phyloP scores from a whole-genome alignment of 257 asterid species.

The Leptodermis oblonga region DNA sequence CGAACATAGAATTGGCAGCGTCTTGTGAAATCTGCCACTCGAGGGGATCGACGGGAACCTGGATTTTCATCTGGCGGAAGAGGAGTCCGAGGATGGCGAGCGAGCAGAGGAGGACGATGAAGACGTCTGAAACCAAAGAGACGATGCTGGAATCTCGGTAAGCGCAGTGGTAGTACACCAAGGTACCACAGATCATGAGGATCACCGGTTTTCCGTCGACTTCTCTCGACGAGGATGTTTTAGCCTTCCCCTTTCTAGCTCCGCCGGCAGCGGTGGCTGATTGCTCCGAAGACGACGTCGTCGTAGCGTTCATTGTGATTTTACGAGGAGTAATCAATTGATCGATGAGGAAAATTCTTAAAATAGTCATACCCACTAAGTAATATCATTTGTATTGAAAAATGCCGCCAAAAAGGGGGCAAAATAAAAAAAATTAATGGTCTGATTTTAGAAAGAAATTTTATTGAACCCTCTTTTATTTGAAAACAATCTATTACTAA shows the following conservation, averaged over 20 bases:
- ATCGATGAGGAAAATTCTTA: too few relatives aligned
- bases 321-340: too few relatives aligned
- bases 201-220: constrained; percentile 52
- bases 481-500: too few relatives aligned
- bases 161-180: constrained; percentile 93
- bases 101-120: constrained; percentile 86
- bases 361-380: too few relatives aligned
- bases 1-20: constrained; percentile 70
- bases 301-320: background rate
- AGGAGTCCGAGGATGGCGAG: constrained; percentile 94
- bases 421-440: too few relatives aligned
- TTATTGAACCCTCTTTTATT: too few relatives aligned
- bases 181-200: constrained; percentile 64
- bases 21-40: constrained; percentile 98
- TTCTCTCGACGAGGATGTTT: constrained; percentile 6
- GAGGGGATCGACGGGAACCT: constrained; percentile 95
- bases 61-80: constrained; percentile 89
- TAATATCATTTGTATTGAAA: too few relatives aligned
- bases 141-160: constrained; percentile 68
- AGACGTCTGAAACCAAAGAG: constrained; percentile 79
- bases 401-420: too few relatives aligned
- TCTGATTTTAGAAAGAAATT: too few relatives aligned
- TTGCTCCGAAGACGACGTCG: constrained; percentile 12
- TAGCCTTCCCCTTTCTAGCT: constrained; percentile 12
- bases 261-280: constrained; percentile 7